phyloP scores from a whole-genome alignment of 352 stramenopile species.

The Phytophthora vignae region DNA sequence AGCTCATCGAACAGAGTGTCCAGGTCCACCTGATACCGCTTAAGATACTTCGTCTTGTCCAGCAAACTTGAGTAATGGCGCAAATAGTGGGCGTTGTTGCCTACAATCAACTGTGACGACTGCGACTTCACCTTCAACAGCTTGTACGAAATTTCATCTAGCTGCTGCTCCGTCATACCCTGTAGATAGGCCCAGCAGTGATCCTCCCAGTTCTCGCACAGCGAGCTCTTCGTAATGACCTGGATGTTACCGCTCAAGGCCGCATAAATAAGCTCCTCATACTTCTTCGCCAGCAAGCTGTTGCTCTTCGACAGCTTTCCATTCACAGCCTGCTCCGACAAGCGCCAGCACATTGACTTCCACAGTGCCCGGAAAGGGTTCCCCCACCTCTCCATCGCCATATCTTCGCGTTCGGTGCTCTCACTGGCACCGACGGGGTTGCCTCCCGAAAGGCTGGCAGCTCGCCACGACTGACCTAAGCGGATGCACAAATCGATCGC shows the following conservation, averaged over 20 bases:
- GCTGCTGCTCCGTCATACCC: constrained; percentile 70
- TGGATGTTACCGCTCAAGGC: constrained; percentile 79
- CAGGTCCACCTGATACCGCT: constrained; percentile 73
- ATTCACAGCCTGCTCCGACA: constrained; percentile 58
- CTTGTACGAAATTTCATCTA: constrained; percentile 77
- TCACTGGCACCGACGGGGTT: constrained; percentile 64
- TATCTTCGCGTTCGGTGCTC: constrained; percentile 55
- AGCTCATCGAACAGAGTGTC: constrained; percentile 85
- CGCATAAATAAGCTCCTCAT: constrained; percentile 85
- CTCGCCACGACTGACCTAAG: constrained; percentile 79
- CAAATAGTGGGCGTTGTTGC: constrained; percentile 70
- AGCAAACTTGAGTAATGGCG: constrained; percentile 61
- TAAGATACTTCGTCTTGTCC: constrained; percentile 80
- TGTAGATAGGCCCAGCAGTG: constrained; percentile 86
- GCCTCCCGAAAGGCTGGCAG: constrained; percentile 77
- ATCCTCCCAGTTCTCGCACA: constrained; percentile 88
- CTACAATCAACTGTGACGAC: constrained; percentile 76
- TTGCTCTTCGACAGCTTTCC: constrained; percentile 69
- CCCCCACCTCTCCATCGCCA: constrained; percentile 72
- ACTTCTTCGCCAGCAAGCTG: constrained; percentile 69
- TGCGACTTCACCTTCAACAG: constrained; percentile 80
- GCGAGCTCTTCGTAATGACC: constrained; percentile 64
- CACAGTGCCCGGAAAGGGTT: constrained; percentile 86
- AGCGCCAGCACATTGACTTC: constrained; percentile 89
- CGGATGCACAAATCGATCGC: constrained; percentile 81